These are phyloP conservation scores for Vitis vinifera DNA, from an alignment of 164 flowering plant genomes.

Conservation along the genomic window DNA sequence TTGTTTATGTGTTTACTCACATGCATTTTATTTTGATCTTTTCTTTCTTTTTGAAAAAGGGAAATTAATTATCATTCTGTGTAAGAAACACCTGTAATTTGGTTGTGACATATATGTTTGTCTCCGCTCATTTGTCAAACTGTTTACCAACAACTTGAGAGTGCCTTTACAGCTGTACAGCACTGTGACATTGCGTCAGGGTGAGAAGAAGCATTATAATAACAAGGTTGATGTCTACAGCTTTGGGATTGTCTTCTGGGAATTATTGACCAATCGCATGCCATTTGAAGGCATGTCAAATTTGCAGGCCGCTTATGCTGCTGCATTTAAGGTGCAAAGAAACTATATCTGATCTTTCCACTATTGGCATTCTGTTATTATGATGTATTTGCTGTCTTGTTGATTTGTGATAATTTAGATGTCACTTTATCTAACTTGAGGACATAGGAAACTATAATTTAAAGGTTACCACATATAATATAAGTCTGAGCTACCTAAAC, in stretches of 20 bases:
- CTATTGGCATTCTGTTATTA: neutral
- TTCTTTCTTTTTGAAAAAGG: no score
- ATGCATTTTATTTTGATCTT: no score
- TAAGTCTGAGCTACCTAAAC: no score
- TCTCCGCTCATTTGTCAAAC: no score
- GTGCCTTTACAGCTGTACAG: slow-evolving; percentile 78
- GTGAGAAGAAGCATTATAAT: slow-evolving; percentile 95
- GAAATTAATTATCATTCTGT: no score
- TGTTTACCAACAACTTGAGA: slow-evolving; percentile 17
- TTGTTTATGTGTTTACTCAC: no score
- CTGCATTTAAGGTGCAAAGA: slow-evolving; percentile 82
- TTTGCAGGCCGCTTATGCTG: slow-evolving; percentile 98
- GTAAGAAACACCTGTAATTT: no score
- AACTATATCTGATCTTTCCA: neutral
- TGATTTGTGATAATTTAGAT: neutral
- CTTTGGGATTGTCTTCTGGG: slow-evolving; percentile 96
- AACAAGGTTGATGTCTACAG: slow-evolving; percentile 95
- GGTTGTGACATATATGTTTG: no score
- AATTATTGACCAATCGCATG: slow-evolving; percentile 82
- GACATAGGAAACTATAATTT: neutral
- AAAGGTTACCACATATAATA: neutral
- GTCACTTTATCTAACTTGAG: neutral
- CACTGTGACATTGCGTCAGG: slow-evolving; percentile 90
- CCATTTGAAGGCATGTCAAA: slow-evolving; percentile 99
- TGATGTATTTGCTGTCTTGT: neutral